Conservation (phyloP, 495 filamentous ascomycete genomes). For the Podospora sp. region DNA sequence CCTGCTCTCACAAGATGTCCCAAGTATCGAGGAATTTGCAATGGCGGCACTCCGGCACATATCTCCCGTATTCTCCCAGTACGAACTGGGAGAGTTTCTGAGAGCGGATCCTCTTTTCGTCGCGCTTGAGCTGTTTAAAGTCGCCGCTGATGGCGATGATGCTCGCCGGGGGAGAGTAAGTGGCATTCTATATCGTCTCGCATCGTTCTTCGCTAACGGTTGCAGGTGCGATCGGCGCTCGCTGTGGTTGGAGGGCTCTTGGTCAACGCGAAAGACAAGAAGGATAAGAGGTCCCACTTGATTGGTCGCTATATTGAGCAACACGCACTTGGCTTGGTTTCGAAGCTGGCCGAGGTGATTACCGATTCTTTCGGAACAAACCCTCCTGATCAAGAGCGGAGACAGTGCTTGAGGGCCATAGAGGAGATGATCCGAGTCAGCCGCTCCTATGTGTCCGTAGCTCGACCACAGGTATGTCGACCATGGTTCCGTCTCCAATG, state of each 20-base stretch:
- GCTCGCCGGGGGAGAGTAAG: constrained; percentile 55
- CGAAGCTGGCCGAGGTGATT: constrained; percentile 76
- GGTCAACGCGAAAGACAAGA: constrained; percentile 39
- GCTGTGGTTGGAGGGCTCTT: constrained; percentile 67
- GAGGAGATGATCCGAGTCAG: constrained; percentile 83
- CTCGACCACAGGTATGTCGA: constrained; percentile 75
- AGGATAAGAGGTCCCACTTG: constrained; percentile 57
- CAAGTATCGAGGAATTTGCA: constrained; percentile 66
- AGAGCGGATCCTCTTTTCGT: constrained; percentile 73
- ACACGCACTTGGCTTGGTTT: constrained; percentile 86
- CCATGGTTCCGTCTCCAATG: not conserved
- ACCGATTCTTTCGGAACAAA: constrained; percentile 64
- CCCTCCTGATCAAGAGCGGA: constrained; percentile 63
- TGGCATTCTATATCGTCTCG: too few relatives aligned
- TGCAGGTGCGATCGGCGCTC: constrained; percentile 63
- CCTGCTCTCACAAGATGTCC: constrained; percentile 70
- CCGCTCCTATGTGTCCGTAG: constrained; percentile 68
- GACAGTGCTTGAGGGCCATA: constrained; percentile 75
- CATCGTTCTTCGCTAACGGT: constrained; percentile 26
- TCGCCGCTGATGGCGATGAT: constrained; percentile 68
- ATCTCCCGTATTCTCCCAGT: constrained; percentile 66
- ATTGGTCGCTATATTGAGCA: constrained; percentile 81
- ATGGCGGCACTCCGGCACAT: constrained; percentile 68
- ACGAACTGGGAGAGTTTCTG: constrained; percentile 68
- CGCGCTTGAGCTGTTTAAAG: constrained; percentile 82